Evolutionary conservation across 2,329 filamentous ascomycete genomes (phyloP), one percentile per base, ranked within the genome.

Genomic region (Aspergillus glaucus): DNA sequence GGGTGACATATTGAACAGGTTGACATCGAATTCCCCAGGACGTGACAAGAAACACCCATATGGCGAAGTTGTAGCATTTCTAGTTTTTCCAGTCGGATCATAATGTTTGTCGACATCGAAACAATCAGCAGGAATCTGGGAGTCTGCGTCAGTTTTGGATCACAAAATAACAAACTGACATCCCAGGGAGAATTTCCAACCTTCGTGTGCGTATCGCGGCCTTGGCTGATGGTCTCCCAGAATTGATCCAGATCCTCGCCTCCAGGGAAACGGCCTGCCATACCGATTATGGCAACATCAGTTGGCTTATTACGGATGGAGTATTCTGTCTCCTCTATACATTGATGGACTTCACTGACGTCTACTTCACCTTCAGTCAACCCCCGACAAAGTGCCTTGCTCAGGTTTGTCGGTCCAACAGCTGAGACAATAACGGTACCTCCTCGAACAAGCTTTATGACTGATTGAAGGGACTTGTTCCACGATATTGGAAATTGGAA

Each of bases 1-100:
- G 6, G 86, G 86, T 19, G 86, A 89, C 57, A 73, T 71, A 41
- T 69, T 64, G 58, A 74, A 74, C 49, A 73, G 70, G 0, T 54
- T 53, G 2, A 64, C 52, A 52, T 74, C 70, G 46, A 74, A 74
- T 1, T 61, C 26, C 0, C 63, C 69, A 0, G 70, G 65, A 3
- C 64, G 43, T 12, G 69, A 58, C n/a, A 73, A 58, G 26, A 65
- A 73, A 44, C 63, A 68, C 2, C 70, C 69, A 43, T 64, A 69
- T 5, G 50, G 57, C 0, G 61, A 65, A 3, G 42, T 48, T 30
- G 49, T 70, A 0, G 58, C 61, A 46, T 70, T 70, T n/a, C 59
- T 57, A 1, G 36, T 52, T 40, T 66, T 65, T 0, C 65, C 65
- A 1, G 58, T 61, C 2, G 64, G 55, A 49, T 72, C 66, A 24